Evolutionary conservation across 208 protist genomes (phyloP).

Genomic region (Acanthamoeba healyi): DNA sequence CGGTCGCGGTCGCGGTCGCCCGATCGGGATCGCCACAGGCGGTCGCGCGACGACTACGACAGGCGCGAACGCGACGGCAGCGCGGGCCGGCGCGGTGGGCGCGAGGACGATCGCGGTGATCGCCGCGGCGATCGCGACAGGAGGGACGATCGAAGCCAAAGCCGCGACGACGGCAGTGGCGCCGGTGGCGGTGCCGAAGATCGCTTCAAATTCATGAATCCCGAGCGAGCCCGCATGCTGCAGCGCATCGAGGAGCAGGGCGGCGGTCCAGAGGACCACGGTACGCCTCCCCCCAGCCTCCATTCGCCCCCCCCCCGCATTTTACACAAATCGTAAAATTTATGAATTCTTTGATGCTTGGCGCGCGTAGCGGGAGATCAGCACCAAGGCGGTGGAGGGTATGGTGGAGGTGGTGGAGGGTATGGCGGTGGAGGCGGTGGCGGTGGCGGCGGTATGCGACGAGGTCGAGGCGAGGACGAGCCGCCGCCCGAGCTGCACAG

Average conservation of each 20-base stretch:
- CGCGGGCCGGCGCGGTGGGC: neutral
- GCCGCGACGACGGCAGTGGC: no score
- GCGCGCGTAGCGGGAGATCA: neutral
- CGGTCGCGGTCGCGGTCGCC: neutral
- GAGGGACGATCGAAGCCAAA: neutral
- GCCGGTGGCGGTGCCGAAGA: neutral
- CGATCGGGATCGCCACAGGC: neutral
- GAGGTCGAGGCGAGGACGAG: constrained; percentile 27
- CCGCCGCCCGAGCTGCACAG: constrained; percentile 57
- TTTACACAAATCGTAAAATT: constrained; percentile 36
- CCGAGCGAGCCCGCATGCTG: constrained; percentile 61
- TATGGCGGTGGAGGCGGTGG: neutral
- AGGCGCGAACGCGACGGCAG: neutral
- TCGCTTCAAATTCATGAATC: constrained; percentile 67
- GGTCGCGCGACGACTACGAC: neutral
- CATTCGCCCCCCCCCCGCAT: neutral
- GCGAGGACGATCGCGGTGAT: neutral
- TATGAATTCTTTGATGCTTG: neutral
- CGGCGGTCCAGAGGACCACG: neutral
- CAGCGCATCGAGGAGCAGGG: neutral
- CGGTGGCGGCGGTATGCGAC: neutral
- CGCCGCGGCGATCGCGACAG: neutral
- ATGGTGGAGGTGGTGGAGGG: neutral
- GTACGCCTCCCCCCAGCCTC: neutral
- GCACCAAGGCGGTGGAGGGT: neutral